Percentiles rank a stretch among this genome's conserved stretches.
Conservation (phyloP, 495 filamentous ascomycete genomes). For the Hyaloscypha variabilis region DNA sequence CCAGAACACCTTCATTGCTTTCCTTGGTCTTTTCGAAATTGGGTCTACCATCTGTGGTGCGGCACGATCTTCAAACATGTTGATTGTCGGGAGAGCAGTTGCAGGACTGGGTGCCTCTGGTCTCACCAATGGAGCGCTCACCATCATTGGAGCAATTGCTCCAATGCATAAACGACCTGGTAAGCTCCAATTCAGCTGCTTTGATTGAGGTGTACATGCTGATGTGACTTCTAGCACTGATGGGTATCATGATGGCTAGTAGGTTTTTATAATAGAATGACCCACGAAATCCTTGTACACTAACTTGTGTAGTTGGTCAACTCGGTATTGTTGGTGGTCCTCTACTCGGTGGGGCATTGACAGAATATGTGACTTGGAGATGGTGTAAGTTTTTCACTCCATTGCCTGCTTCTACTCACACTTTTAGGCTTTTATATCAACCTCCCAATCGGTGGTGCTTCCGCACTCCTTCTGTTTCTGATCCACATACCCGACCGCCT, state of each 20-base stretch:
- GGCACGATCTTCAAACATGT: conserved; percentile 48
- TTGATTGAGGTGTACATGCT: neutral
- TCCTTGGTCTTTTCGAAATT: conserved; percentile 49
- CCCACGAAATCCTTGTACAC: conserved; percentile 14
- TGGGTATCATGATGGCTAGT: conserved; percentile 41
- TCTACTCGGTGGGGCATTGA: conserved; percentile 64
- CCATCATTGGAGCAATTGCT: conserved; percentile 49
- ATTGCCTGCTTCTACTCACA: conserved; percentile 35
- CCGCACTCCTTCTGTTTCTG: conserved; percentile 49
- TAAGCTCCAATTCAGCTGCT: conserved; percentile 56
- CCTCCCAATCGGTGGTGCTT: conserved; percentile 56
- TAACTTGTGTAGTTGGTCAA: conserved; percentile 41
- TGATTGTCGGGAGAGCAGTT: conserved; percentile 58
- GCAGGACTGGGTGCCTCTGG: conserved; percentile 53
- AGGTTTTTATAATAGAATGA: neutral
- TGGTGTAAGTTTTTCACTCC: conserved; percentile 52
- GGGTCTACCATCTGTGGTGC: conserved; percentile 57
- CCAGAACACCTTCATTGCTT: conserved; percentile 46
- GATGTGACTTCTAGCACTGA: conserved; percentile 32
- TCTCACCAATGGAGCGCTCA: conserved; percentile 52
- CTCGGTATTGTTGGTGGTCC: conserved; percentile 50
- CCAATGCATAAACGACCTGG: conserved; percentile 48
- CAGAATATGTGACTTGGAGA: conserved; percentile 51
- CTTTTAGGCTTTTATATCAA: conserved; percentile 62
- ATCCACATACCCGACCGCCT: conserved; percentile 21